Evolutionary conservation across 2,329 filamentous ascomycete species (phyloP), one percentile per base, ranked within the genome.

Genomic region (Verticillium isaacii): DNA sequence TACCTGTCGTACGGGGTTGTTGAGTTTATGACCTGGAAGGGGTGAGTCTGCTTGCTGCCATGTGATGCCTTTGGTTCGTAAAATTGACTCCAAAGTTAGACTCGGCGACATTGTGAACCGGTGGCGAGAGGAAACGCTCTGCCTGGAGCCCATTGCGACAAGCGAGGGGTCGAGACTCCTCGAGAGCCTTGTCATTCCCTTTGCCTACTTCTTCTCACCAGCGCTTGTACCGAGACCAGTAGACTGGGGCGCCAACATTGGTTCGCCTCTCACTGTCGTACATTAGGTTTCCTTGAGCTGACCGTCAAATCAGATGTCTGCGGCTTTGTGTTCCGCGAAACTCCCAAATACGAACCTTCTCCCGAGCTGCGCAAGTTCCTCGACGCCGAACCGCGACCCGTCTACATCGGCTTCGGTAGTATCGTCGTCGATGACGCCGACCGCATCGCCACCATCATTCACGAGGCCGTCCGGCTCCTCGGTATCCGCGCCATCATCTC

Each of bases 51-150:
- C 6, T 1, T 6, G 5, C 9, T 12, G n/a, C 9, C 3, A 6
- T 25, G 19, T 4, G 29, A 1, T 29, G 29, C 5, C 1, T 29
- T 29, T 25, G 25, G 29, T 1, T 5, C 3, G 29, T 25, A 29
- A 5, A 5, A 6, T 29, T 29, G 5, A 29, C 29, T 29, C 29
- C 5, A 9, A 5, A 0, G 23, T 9, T 2, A 65, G 62, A 2
- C 76, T 92, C 9, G 90, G 90, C 54, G 90, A 93, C 71, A 80
- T 97, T 3, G 93, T 97, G 71, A 97, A 98, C 70, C 84, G 87
- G 11, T 97, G 96, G 70, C 83, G 92, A 68, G 82, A 89, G 58
- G 85, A 86, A 64, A 83, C 85, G 58, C 82, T 82, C 45, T 85
- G 86, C 5, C 75, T 93, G 1, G 89, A 92, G 60, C 82, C 87